Base-by-base conservation (phyloP, 2,329 filamentous ascomycete genomes). In the Hypoxylon sp. region DNA sequence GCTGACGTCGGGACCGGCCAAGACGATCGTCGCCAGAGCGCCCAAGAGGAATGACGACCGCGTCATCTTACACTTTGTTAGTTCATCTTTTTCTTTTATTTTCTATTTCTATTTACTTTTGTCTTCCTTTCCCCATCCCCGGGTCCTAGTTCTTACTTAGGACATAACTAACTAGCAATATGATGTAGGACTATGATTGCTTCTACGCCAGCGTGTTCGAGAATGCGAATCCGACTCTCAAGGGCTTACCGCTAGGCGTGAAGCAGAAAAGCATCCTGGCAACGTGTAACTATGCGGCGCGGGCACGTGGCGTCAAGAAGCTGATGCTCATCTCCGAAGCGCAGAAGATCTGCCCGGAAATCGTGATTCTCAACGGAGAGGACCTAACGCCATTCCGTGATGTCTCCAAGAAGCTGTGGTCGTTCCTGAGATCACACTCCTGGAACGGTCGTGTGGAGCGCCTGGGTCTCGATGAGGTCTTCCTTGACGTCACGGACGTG, bases 121-220 rank as follows among this genome's bases (percentile, higher is more conserved):
- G n/a, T 59, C 65, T 70, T 29, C 24, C 5, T 31, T 39, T 10
- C 33, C 22, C 39, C 39, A 46, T n/a, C 9, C 24, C 17, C 4
- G n/a, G 10, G 13, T 24, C 31, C 44, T 31, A 57, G 44, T 33
- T 31, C 37, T 35, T 13, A 54, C 26, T 13, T 57, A 14, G 24
- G 31, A 13, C 2, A 17, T n/a, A 31, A 8, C 26, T 19, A n/a
- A 31, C 24, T 35, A 47, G 47, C 29, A 17, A 10, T 62, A 58
- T 59, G 67, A 62, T 53, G 61, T 39, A 91, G 89, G 90, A 93
- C 80, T 93, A 94, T 78, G 93, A 95, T 82, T 97, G 93, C 83
- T 98, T 98, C 84, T 98, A 98, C 79, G 94, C 94, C 22, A 93
- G 94, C 54, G 94, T 96, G 8, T 91, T 96, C 73, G 94, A 98